Conservation (phyloP, 1,139 yeast genomes). For the Hyphopichia burtonii region DNA sequence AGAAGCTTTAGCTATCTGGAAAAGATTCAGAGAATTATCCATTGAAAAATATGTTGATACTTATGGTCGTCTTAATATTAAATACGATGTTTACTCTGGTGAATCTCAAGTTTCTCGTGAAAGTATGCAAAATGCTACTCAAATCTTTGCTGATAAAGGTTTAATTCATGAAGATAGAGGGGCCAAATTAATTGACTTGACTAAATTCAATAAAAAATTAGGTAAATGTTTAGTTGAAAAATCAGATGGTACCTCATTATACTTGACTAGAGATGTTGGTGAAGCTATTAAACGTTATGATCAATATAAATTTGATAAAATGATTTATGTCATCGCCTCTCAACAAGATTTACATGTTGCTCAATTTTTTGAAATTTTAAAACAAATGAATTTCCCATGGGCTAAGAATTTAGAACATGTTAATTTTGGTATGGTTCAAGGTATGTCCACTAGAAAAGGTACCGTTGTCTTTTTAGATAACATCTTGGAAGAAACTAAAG, state of each 20-base stretch:
- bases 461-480: slow-evolving; percentile 96
- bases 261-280: slow-evolving; percentile 95
- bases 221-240: slow-evolving; percentile 94
- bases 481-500: slow-evolving; percentile 91
- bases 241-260: slow-evolving; percentile 93
- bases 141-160: slow-evolving; percentile 62
- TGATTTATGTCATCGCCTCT: slow-evolving; percentile 92
- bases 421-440: slow-evolving; percentile 97
- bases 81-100: slow-evolving; percentile 87
- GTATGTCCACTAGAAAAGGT: slow-evolving; percentile 98
- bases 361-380: slow-evolving; percentile 92
- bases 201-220: slow-evolving; percentile 83
- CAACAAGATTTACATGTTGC: slow-evolving; percentile 96
- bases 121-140: slow-evolving; percentile 65
- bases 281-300: slow-evolving; percentile 92
- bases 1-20: slow-evolving; percentile 77
- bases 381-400: slow-evolving; percentile 91
- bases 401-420: slow-evolving; percentile 76
- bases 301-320: slow-evolving; percentile 84
- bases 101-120: slow-evolving; percentile 90
- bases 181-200: slow-evolving; percentile 84
- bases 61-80: slow-evolving; percentile 87
- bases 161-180: slow-evolving; percentile 88
- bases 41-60: slow-evolving; percentile 84
- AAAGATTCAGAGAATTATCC: slow-evolving; percentile 83